These are phyloP conservation scores for Chaetomium cochliodes DNA, from an alignment of 495 filamentous ascomycete genomes.

Conservation along the genomic window DNA sequence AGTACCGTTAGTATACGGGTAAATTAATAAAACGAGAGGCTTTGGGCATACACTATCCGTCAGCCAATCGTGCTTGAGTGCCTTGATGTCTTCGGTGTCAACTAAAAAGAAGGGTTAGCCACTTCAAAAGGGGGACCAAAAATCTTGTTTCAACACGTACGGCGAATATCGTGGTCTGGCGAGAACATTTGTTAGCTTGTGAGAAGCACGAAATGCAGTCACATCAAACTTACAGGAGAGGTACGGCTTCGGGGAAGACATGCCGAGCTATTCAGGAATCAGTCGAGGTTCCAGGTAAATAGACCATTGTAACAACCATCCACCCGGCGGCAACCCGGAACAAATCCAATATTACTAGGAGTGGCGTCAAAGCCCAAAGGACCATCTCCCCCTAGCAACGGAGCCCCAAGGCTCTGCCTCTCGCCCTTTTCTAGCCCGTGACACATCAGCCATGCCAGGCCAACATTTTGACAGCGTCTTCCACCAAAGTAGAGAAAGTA, in stretches of 20 bases:
- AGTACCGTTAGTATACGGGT: constrained; percentile 19
- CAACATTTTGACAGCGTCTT: background rate
- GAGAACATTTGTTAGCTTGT: constrained; percentile 13
- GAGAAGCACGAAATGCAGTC: background rate
- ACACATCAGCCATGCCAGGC: background rate
- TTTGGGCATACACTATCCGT: constrained; percentile 82
- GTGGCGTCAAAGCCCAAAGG: background rate
- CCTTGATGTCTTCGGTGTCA: constrained; percentile 74
- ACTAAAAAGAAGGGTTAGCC: constrained; percentile 33
- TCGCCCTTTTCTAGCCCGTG: too few species aligned
- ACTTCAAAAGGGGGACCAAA: background rate
- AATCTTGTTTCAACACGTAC: constrained; percentile 34
- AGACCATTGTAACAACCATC: background rate
- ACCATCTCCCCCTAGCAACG: too few species aligned
- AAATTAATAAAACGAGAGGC: constrained; percentile 15
- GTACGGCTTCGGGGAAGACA: constrained; percentile 41
- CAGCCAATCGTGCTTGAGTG: constrained; percentile 89
- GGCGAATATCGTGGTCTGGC: constrained; percentile 47
- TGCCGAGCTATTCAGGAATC: constrained; percentile 22
- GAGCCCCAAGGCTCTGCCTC: background rate
- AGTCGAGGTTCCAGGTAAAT: constrained; percentile 10
- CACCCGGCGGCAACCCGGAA: background rate
- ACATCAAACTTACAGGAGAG: constrained; percentile 42
- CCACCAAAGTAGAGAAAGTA: background rate
- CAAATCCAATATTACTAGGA: background rate